Conservation (phyloP, 768 basidiomycete species). For the Ephemerocybe angulata region DNA sequence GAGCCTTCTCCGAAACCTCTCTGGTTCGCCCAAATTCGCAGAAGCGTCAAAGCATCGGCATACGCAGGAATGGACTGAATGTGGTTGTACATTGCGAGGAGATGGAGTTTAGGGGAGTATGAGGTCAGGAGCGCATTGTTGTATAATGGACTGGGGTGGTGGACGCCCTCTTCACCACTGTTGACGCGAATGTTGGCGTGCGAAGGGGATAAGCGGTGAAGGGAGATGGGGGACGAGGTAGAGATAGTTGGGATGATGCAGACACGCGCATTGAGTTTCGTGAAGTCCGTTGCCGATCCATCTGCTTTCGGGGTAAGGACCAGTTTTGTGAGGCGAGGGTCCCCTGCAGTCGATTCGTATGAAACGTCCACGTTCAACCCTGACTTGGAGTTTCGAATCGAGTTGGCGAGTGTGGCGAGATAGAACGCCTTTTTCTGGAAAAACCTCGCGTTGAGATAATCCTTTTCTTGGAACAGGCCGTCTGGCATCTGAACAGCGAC, state of each 20-base stretch:
- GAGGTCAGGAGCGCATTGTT: constrained; percentile 66
- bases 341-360: constrained; percentile 55
- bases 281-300: constrained; percentile 51
- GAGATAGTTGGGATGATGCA: constrained; percentile 71
- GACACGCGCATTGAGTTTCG: constrained; percentile 66
- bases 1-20: constrained; percentile 68
- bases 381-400: constrained; percentile 43
- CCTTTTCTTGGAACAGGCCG: constrained; percentile 92
- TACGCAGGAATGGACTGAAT: constrained; percentile 61
- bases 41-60: constrained; percentile 67
- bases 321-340: constrained; percentile 64
- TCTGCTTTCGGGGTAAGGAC: constrained; percentile 58
- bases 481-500: constrained; percentile 84
- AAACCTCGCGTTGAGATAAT: constrained; percentile 83
- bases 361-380: constrained; percentile 53
- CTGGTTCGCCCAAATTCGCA: constrained; percentile 89
- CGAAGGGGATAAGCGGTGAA: constrained; percentile 67
- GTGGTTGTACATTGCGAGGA: constrained; percentile 51
- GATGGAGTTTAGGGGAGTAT: constrained; percentile 45
- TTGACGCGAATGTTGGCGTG: constrained; percentile 54
- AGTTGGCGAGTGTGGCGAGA: constrained; percentile 71
- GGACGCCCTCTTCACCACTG: constrained; percentile 15
- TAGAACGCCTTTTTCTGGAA: constrained; percentile 93
- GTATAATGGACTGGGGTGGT: constrained; percentile 70
- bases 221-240: constrained; percentile 55